Conservation (phyloP, 164 flowering plant species). For the Akebia trifoliata region DNA sequence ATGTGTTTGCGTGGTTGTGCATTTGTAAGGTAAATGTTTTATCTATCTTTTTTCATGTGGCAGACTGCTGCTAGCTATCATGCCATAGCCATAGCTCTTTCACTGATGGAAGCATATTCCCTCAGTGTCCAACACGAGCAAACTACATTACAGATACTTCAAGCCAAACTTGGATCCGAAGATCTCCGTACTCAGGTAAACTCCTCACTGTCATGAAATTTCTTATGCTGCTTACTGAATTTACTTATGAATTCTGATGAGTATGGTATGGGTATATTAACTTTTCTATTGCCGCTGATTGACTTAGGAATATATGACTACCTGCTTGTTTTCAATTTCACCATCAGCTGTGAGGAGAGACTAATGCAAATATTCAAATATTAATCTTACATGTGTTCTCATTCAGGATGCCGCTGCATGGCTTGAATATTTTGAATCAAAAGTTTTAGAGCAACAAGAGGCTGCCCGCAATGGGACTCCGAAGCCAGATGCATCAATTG, state of each 20-base stretch:
- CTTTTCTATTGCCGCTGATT: background rate
- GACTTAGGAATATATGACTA: background rate
- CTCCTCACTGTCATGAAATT: background rate
- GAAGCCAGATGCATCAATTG: slow-evolving; percentile 82
- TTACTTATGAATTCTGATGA: background rate
- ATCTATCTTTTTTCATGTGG: background rate
- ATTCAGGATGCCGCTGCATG: slow-evolving; percentile 92
- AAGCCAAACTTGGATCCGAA: slow-evolving; percentile 73
- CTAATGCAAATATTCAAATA: background rate
- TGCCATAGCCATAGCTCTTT: slow-evolving; percentile 91
- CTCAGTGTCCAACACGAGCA: slow-evolving; percentile 92
- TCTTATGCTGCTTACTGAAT: background rate
- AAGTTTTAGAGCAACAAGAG: slow-evolving; percentile 88
- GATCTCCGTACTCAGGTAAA: slow-evolving; percentile 87
- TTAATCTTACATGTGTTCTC: slow-evolving; percentile 3
- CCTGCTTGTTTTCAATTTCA: too few species aligned
- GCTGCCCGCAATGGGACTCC: slow-evolving; percentile 82
- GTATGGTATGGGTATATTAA: too few species aligned
- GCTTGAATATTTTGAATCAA: slow-evolving; percentile 93
- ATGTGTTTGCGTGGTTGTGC: background rate
- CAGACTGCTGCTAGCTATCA: slow-evolving; percentile 98
- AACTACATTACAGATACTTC: slow-evolving; percentile 79
- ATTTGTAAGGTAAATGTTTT: background rate
- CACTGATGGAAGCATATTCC: slow-evolving; percentile 87
- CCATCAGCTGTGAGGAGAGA: too few species aligned